Base-by-base conservation (phyloP, 2,329 filamentous ascomycete species). In the Amauroascus verrucosus region DNA sequence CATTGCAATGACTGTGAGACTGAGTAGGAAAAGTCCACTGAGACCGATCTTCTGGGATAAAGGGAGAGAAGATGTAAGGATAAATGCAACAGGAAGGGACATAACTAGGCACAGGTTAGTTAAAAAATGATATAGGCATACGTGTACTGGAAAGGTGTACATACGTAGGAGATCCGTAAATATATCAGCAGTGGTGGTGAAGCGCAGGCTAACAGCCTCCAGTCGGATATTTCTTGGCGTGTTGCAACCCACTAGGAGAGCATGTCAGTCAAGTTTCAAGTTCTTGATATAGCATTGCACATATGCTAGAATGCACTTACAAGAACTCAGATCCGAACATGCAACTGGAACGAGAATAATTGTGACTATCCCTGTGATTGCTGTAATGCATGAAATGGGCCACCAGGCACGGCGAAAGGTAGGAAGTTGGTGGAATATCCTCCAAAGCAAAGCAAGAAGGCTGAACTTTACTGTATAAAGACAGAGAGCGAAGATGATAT, bases 401-500 rank as follows among this genome's bases (percentile, higher is more conserved):
- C 24, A 54, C 54, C 54, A 56, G 1, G 33, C 51, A 35, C 35
- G 20, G 7, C 51, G 46, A 20, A 56, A 56, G 3, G 18, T 28
- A 14, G 47, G 38, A 4, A 56, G 45, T 22, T 43, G 46, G 6
- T 45, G 18, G n/a, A 56, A 32, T 9, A 56, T 45, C 32, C 54
- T 37, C 54, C 54, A 56, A 4, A 56, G 45, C 40, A 56, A 48
- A 26, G 54, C 54, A 22, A 56, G 45, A 3, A 56, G 43, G 30
- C 54, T 56, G 13, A 46, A 51, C 22, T 56, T 56, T 41, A 56
- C 47, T 11, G 51, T 30, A 26, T 51, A 56, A 6, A 56, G 40
- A 33, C 45, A 56, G 20, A 35, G 20, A 18, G 18, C 37, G 20
- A 50, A 56, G 5, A 54, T n/a, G 28, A 54, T 38, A 9, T 56